Percentiles rank a stretch among this genome's conserved stretches.
Conservation (phyloP, 176 grass and related monocot species). For the Carex scoparia region DNA sequence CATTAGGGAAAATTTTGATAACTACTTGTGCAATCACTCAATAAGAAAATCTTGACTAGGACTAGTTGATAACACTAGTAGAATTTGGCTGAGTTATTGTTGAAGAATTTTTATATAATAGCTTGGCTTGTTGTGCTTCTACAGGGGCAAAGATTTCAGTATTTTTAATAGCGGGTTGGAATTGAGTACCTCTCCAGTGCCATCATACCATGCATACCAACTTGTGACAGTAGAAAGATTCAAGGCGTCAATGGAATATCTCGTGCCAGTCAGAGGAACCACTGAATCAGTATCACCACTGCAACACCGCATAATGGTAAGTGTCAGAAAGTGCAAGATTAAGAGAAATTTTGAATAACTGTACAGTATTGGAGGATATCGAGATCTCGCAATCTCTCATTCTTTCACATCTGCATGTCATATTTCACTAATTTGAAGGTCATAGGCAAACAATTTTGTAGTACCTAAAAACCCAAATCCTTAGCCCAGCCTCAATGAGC, state of each 20-base stretch:
- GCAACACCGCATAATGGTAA: slow-evolving; percentile 8
- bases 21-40: background rate
- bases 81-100: background rate
- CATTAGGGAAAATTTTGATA: background rate
- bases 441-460: background rate
- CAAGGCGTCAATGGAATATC: slow-evolving; percentile 67
- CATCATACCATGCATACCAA: slow-evolving; percentile 82
- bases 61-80: background rate
- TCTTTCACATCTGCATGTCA: background rate
- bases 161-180: background rate
- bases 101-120: background rate
- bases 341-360: background rate
- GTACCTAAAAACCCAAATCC: slow-evolving; percentile 80
- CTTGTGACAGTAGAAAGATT: slow-evolving; percentile 34
- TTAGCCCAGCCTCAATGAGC: slow-evolving; percentile 50
- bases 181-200: slow-evolving; percentile 11
- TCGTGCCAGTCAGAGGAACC: slow-evolving; percentile 65
- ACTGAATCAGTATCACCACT: slow-evolving; percentile 79
- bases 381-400: background rate
- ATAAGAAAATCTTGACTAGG: background rate
- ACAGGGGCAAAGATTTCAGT: background rate
- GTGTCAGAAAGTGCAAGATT: background rate
- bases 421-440: background rate
- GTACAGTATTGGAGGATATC: background rate
- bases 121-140: background rate